Percentiles rank a stretch among this genome's conserved stretches.
Conservation (phyloP, 352 stramenopile genomes). For the Heterotrichella gracilis region DNA sequence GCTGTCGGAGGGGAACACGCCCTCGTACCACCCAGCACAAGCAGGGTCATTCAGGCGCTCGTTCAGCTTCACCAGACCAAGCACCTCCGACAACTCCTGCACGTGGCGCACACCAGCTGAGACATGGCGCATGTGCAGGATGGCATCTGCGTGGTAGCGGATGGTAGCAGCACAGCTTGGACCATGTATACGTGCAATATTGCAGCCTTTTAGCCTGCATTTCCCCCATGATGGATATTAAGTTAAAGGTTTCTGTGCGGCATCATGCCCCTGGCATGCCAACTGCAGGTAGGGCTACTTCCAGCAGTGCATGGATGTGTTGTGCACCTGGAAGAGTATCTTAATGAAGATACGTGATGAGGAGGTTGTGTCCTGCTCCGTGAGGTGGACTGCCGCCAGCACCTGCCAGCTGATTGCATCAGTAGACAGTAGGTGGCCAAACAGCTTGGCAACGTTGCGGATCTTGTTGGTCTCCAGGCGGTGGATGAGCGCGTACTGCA, state of each 20-base stretch:
- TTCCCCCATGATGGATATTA: too few species aligned
- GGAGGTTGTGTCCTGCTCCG: slow-evolving; percentile 91
- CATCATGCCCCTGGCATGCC: too few species aligned
- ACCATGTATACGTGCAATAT: too few species aligned
- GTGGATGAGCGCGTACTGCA: slow-evolving; percentile 32
- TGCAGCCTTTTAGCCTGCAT: too few species aligned
- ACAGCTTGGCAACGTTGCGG: slow-evolving; percentile 90
- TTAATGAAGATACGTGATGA: slow-evolving; percentile 97
- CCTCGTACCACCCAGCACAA: slow-evolving; percentile 53
- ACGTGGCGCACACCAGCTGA: too few species aligned
- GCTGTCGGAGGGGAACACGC: slow-evolving; percentile 67
- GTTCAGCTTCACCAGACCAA: slow-evolving; percentile 70
- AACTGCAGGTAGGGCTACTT: too few species aligned
- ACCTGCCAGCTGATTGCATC: slow-evolving; percentile 87
- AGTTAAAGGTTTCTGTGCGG: too few species aligned
- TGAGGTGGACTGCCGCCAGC: slow-evolving; percentile 72
- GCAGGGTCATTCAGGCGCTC: slow-evolving; percentile 53
- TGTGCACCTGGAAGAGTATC: slow-evolving; percentile 82
- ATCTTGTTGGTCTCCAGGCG: slow-evolving; percentile 93
- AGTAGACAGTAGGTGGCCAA: slow-evolving; percentile 77
- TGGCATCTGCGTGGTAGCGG: too few species aligned
- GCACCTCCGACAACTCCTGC: too few species aligned
- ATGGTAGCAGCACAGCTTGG: too few species aligned
- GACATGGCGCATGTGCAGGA: too few species aligned
- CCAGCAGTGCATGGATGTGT: slow-evolving; percentile 71